Evolutionary conservation across 208 protist genomes (phyloP).

Genomic region (Angomonas ambiguus): DNA sequence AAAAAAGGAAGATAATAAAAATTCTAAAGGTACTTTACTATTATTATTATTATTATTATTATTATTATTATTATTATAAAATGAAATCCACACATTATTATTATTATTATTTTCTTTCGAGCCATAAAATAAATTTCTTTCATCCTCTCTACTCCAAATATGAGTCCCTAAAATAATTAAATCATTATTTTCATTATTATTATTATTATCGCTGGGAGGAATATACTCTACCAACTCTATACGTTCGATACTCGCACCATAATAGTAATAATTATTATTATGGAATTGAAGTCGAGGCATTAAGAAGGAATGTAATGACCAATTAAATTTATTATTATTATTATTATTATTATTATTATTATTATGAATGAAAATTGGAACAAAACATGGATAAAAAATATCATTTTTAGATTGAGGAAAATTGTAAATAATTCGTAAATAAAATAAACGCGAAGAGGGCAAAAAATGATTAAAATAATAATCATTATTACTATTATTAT

Average conservation of each 20-base stretch:
- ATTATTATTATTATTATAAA: constrained; percentile 4
- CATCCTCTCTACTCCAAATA: background rate
- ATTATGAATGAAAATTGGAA: no score
- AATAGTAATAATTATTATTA: constrained; percentile 2
- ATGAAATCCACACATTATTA: background rate
- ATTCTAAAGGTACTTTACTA: background rate
- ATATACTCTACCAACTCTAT: background rate
- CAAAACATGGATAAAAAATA: background rate
- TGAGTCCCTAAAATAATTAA: background rate
- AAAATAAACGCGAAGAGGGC: no score
- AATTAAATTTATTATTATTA: constrained; percentile 2
- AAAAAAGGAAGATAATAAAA: constrained; percentile 1
- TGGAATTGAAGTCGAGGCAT: background rate
- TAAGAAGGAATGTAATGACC: background rate
- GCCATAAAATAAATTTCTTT: background rate
- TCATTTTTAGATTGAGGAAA: background rate
- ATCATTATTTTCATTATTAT: background rate
- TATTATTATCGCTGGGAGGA: no score
- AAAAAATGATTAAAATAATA: background rate
- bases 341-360: background rate
- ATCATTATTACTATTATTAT: constrained; percentile 1
- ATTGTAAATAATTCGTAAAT: no score
- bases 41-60: no score
- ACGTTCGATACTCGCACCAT: background rate
- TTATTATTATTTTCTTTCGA: no score